Evolutionary conservation across 768 basidiomycete species (phyloP), one percentile per base, ranked within the genome.

Genomic region (Macrolepiota albuminosa): DNA sequence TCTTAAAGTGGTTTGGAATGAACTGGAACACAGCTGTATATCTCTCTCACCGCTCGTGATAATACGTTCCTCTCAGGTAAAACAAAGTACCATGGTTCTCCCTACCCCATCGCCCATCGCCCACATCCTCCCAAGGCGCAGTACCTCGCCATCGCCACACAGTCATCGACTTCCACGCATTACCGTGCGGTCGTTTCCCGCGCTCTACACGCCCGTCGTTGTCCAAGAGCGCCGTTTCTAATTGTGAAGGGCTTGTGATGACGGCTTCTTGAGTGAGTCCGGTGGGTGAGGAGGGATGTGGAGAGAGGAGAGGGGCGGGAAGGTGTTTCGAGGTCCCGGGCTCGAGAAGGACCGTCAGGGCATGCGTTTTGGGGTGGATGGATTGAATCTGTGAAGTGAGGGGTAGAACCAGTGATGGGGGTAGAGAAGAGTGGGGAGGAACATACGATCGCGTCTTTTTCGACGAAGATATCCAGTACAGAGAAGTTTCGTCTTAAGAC

Each of bases 111-210:
- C 71, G 61, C 60, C 68, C 69, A 61, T 71, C 70, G 8, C 66
- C 64, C 8, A 59, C 56, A 31, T 60, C 63, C 18, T 56, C 34
- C 7, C 55, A 63, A 21, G 58, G 63, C 10, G 75, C 77, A 9
- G 54, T 43, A 0, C 73, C 73, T 31, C 74, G 67, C 78, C 79
- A 81, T 16, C 84, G 70, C 81, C 81, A 86, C 6, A 86, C 72
- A 6, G 80, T 79, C 62, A 86, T 73, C 9, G 69, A 67, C 67
- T 86, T 86, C 83, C 84, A 85, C 4, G 83, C 83, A 59, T 83
- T 82, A 7, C 76, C 80, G 59, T 81, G 76, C 3, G 79, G 76
- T 31, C 81, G 65, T n/a, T 60, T 55, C 8, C 56, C 72, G 71
- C 11, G 68, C 11, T 78, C 74, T 1, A 84, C 71, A 4, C 81